These are phyloP conservation scores for Crataegus laevigata DNA, from an alignment of 306 rosid genomes.

Conservation along the genomic window DNA sequence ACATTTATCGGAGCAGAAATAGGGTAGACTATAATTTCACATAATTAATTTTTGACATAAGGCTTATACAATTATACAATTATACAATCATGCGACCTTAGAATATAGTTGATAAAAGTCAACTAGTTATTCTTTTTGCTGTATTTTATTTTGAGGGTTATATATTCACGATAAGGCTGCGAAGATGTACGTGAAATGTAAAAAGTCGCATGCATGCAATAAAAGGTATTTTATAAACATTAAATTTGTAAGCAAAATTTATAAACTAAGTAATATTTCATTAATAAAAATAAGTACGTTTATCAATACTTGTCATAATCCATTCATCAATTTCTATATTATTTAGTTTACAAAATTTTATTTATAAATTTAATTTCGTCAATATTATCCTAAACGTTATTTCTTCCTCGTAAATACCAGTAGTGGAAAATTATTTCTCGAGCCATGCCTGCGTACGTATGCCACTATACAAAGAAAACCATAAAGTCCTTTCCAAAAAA, in stretches of 20 bases:
- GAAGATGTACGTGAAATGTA: no score
- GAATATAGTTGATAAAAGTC: not conserved
- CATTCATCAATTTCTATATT: no score
- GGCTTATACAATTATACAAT: not conserved
- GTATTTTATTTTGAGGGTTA: not conserved
- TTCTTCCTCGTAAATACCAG: not conserved
- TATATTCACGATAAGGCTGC: not conserved
- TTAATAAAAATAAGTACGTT: no score
- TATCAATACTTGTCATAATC: no score
- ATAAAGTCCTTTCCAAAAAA: no score
- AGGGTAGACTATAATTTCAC: not conserved
- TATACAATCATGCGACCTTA: not conserved
- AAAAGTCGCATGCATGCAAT: no score
- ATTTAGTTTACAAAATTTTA: no score
- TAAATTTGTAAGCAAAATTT: not conserved
- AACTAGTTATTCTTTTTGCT: not conserved
- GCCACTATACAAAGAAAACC: conserved; percentile 1
- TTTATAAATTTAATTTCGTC: fast-evolving
- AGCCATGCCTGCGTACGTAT: not conserved
- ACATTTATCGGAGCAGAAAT: not conserved
- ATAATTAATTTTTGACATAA: not conserved
- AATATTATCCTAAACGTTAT: no score
- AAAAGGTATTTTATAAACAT: not conserved
- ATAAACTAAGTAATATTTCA: not conserved
- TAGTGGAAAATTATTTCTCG: not conserved